Evolutionary conservation across 768 basidiomycete species (phyloP).

Genomic region (Tricholoma hemisulphureum): DNA sequence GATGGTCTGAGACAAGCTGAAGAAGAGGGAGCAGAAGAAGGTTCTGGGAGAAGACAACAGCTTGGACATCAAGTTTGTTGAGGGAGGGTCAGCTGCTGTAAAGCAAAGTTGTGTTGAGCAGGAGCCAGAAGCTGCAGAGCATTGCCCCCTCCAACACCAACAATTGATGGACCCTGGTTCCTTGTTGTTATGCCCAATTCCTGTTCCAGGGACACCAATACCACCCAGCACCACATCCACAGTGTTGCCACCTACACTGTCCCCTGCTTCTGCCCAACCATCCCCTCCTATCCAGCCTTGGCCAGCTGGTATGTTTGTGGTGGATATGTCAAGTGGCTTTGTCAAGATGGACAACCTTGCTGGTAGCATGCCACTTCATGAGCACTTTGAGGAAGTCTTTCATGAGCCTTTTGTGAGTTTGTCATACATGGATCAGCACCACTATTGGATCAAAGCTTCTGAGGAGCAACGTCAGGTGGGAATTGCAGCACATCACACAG

Average conservation of each 20-base stretch:
- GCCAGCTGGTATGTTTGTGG: conserved; percentile 12
- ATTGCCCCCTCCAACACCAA: background rate
- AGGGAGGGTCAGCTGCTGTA: background rate
- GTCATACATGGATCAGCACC: background rate
- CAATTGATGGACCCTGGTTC: no score
- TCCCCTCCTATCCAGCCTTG: background rate
- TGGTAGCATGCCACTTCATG: background rate
- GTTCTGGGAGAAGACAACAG: background rate
- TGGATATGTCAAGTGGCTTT: conserved; percentile 19
- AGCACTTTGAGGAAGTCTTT: background rate
- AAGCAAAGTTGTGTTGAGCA: background rate
- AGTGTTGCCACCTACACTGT: no score
- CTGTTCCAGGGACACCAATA: no score
- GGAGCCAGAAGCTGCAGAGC: background rate
- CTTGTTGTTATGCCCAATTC: no score
- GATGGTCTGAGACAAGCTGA: background rate
- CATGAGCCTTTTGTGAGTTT: background rate
- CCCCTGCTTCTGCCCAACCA: no score
- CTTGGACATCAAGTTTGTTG: background rate
- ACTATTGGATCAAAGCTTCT: background rate
- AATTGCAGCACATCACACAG: conserved; percentile 28
- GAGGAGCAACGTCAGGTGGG: conserved; percentile 20
- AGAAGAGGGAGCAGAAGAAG: background rate
- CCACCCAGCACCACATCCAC: no score
- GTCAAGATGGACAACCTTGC: conserved; percentile 5